Evolutionary conservation across 2,329 filamentous ascomycete genomes (phyloP), one percentile per base, ranked within the genome.

Genomic region (Ophiostoma montium): DNA sequence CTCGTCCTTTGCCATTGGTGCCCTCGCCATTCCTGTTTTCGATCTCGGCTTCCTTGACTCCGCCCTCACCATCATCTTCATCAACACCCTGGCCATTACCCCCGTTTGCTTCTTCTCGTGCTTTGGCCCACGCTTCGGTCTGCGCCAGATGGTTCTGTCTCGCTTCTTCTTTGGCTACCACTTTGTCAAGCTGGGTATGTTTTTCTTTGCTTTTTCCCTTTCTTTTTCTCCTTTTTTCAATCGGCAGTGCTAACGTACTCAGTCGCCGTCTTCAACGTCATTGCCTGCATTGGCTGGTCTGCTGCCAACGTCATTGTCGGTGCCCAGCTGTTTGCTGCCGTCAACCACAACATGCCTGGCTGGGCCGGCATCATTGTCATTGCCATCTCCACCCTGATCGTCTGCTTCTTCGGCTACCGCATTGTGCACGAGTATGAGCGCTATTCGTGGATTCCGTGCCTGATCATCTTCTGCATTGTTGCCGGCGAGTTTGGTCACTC

Each of bases 231-330:
- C 19, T 18, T 18, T 38, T 38, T 18, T 8, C 21, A 5, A 11
- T 15, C 21, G 5, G 10, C 13, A 23, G 9, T 16, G 15, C 39
- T 42, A 42, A 42, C 39, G 16, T 8, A 3, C 8, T n/a, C 62
- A 72, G 76, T 86, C 59, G 82, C 82, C 47, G 64, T 82, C 57
- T 79, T 88, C 61, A 85, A 86, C 63, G 67, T 83, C 35, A 65
- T 86, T 15, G 78, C 81, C 30, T 86, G 79, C 59, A 62, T 87
- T 5, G 85, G 85, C 46, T 90, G 86, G 80, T 81, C 80, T 5
- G 72, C 80, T 0, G 80, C 88, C 55, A 90, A 92, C 59, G 75
- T 78, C 49, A 88, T 92, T 54, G 84, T 90, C 15, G 86, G 84
- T 16, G 83, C 84, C 0, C 82, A 90, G 61, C 72, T 90, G 7